A percentile compares a stretch with the other conserved stretches of the same genome.
Conservation (phyloP, 176 grass and related monocot species). For the sorghum (Sorghum bicolor) region Sorghum_bicolor_NCBIv3 NC_012879.2:2099501-2100000, state of each 20-base stretch:
- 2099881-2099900: not conserved
- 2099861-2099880: too few relatives aligned
- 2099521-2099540: not conserved
- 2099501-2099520: not conserved
- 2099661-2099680: not conserved
- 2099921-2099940: not conserved
- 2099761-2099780: not conserved
- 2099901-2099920: not conserved
- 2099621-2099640: not conserved
- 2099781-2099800: not conserved
- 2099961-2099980: not conserved
- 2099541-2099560: not conserved
- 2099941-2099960: not conserved
- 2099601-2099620: not conserved
- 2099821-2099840: too few relatives aligned
- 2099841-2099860: too few relatives aligned
- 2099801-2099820: too few relatives aligned
- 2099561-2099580: not conserved
- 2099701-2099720: not conserved
- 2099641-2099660: not conserved
- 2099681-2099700: not conserved
- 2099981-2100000: not conserved
- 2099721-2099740: not conserved
- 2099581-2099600: not conserved
- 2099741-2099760: not conserved